Base-by-base conservation (phyloP, 225 moss, liverwort and hornwort species). In the Sphagnum tenellum region DNA sequence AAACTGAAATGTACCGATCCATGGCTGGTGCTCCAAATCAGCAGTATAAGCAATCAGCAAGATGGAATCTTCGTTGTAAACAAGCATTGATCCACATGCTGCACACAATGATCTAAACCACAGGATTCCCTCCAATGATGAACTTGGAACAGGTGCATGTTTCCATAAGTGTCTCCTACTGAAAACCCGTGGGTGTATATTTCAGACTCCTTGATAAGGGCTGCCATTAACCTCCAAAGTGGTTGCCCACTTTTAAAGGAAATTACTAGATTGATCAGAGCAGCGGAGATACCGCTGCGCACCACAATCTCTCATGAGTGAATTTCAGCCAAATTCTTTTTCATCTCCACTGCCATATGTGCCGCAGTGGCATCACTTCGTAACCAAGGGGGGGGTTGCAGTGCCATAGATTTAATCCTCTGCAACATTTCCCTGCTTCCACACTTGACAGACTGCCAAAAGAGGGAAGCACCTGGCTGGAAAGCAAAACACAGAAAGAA, bases 201-300 rank as follows among this genome's bases (percentile, higher is more conserved):
- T 79, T 70, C 79, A 85, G 81, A 76, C 75, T 90, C 94, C 87
- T 66, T 80, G 79, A 78, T 82, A 85, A 79, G 81, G 82, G 79
- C 86, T 86, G 89, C 87, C 86, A 83, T 87, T 90, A 89, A 94
- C 89, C 81, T 90, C 90, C 86, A 75, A 74, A 70, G 81, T 85
- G 78, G 78, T 80, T 82, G 77, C 73, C 86, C 74, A 74, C 92
- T 80, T 88, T 88, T 66, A 84, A 74, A 68, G 77, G 74, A 74
- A 50, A 74, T 76, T 78, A 82, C 81, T 83, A 83, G 64, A 54
- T 55, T 66, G 71, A 70, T 80, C 68, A 71, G 54, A 66, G 76
- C 83, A 89, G 71, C 86, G 86, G 86, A 64, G 83, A 86, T 67
- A 82, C 86, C 81, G 83, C 89, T 83, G 81, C 81, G 64, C 65